Evolutionary conservation across 2,329 filamentous ascomycete genomes (phyloP), one percentile per base, ranked within the genome.

Genomic region (Diaporthe humulicola): DNA sequence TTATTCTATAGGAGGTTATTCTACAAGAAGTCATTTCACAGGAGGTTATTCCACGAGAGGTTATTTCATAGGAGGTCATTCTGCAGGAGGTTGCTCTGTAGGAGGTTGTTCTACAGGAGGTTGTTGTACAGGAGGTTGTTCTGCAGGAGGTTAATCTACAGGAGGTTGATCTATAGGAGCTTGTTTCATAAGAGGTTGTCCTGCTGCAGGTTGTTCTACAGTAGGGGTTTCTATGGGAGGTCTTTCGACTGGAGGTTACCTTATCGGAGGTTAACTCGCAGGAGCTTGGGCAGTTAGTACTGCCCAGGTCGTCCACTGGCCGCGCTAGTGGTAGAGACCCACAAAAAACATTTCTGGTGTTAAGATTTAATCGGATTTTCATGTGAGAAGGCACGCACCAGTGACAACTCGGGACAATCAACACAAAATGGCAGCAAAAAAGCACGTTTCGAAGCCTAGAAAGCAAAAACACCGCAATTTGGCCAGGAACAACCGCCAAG

Each of bases 401-500:
- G n/a, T 61, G n/a, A 57, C n/a, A n/a, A n/a, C n/a, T n/a, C n/a
- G n/a, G 19, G 36, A 40, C 10, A 5, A 58, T 1, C 38, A n/a
- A n/a, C n/a, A n/a, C 25, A 52, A 45, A 7, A 61, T 61, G 61
- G 57, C 57, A 42, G 70, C 70, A 8, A 58, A 58, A 8, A 86
- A 89, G 79, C 93, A 91, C 77, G 89, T 92, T 1, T 90, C 91
- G 50, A 87, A 91, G 36, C 90, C 92, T 84, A 87, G 92, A 75
- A 93, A 93, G 84, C 91, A 93, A 75, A 93, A 93, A 84, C 91
- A 93, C 82, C 93, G 90, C 80, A 91, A 91, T 50, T 86, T 94
- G 28, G 93, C 93, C 40, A 90, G 93, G 54, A 86, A 90, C 79
- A 85, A 86, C 66, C 81, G 85, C 61, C 82, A 79, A 30, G 83